phyloP scores from a whole-genome alignment of 495 filamentous ascomycete genomes.

The Platismatia glauca region DNA sequence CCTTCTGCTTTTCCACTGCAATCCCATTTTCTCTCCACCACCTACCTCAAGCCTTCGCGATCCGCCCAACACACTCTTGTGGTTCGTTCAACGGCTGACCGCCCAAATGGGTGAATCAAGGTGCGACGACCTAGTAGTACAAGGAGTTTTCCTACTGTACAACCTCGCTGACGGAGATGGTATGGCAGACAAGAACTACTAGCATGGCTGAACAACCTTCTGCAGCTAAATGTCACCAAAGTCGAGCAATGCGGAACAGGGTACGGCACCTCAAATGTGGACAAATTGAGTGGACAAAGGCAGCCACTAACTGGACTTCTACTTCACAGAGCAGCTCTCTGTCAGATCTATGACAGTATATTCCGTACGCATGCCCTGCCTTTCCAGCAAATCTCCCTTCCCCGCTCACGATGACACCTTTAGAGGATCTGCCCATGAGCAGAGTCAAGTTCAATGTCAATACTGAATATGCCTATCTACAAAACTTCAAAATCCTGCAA shows the following conservation, averaged over 20 bases:
- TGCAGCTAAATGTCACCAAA: conserved; percentile 95
- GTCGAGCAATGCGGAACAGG: conserved; percentile 98
- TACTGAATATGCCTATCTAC: conserved; percentile 91
- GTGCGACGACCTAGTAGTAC: conserved; percentile 30
- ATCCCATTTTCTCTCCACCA: not conserved
- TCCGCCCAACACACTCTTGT: not conserved
- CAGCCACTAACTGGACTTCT: conserved; percentile 3
- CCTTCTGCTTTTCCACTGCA: not conserved
- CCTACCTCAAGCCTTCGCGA: not conserved
- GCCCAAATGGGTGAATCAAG: conserved; percentile 50
- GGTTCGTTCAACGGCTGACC: conserved; percentile 20
- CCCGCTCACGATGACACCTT: conserved; percentile 3
- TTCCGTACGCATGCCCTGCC: conserved; percentile 51
- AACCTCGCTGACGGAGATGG: not conserved
- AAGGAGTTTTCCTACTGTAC: not conserved
- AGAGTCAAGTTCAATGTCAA: conserved; percentile 98
- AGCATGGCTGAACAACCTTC: conserved; percentile 92
- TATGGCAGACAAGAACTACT: conserved; percentile 84
- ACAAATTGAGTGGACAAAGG: conserved; percentile 10
- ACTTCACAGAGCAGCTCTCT: conserved; percentile 71
- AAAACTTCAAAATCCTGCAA: conserved; percentile 95
- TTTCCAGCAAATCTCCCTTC: not conserved
- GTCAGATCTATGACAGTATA: conserved; percentile 96
- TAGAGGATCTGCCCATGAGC: conserved; percentile 88
- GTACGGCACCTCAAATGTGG: conserved; percentile 45